Percentiles rank a stretch among this genome's conserved stretches.
phyloP scores from a whole-genome alignment of 495 filamentous ascomycete genomes.

The Tuber microsphaerosporum region DNA sequence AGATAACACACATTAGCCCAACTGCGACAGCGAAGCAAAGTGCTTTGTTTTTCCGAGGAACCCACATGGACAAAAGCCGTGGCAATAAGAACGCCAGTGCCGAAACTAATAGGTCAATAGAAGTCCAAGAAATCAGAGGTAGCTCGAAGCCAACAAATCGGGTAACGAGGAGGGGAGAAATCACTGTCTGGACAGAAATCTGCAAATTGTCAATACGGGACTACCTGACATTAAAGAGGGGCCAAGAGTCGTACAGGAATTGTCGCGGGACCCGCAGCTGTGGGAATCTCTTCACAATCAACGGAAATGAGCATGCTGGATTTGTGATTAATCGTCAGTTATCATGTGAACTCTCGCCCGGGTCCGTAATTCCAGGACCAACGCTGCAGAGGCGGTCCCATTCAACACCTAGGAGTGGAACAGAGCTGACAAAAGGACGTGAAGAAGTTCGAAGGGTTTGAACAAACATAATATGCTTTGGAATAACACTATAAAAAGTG shows the following conservation, averaged over 20 bases:
- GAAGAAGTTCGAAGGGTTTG: neutral
- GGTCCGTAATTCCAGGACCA: neutral
- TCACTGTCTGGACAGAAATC: constrained; percentile 40
- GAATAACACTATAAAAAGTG: constrained; percentile 64
- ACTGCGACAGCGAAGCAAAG: constrained; percentile 60
- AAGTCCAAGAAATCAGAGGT: neutral
- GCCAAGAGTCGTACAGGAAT: constrained; percentile 48
- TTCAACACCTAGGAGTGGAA: neutral
- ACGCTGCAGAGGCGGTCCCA: neutral
- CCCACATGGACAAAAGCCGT: constrained; percentile 83
- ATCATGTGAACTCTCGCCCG: neutral
- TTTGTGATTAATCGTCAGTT: neutral
- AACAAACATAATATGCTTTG: constrained; percentile 54
- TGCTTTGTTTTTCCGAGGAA: constrained; percentile 48
- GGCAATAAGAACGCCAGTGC: constrained; percentile 77
- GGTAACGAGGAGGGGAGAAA: constrained; percentile 41
- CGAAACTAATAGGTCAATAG: constrained; percentile 48
- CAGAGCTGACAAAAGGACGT: neutral
- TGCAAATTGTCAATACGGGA: constrained; percentile 30
- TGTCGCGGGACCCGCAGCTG: constrained; percentile 43
- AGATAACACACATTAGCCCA: constrained; percentile 62
- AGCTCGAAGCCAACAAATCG: constrained; percentile 17
- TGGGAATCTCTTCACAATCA: constrained; percentile 45
- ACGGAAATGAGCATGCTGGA: constrained; percentile 55
- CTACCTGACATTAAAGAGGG: constrained; percentile 26